These are phyloP conservation scores for Yamadazyma friedrichii DNA, from an alignment of 1,139 yeast species.

Conservation along the genomic window DNA sequence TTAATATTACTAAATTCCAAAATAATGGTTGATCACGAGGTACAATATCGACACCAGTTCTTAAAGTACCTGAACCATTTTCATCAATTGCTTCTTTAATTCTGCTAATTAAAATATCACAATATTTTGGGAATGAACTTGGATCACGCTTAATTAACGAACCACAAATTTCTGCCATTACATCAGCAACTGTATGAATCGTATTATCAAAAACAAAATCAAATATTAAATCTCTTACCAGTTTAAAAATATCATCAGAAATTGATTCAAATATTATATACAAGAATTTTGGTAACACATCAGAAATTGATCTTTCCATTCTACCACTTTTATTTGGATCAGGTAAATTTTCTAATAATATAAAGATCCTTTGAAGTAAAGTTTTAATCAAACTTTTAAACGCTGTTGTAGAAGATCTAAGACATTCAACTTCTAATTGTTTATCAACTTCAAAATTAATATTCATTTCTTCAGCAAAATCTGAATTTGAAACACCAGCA, in stretches of 20 bases:
- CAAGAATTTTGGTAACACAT: slow-evolving; percentile 61
- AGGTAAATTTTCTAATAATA: slow-evolving; percentile 74
- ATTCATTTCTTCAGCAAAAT: slow-evolving; percentile 2
- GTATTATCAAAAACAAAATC: slow-evolving; percentile 59
- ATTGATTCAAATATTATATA: slow-evolving; percentile 68
- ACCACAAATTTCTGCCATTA: slow-evolving; percentile 70
- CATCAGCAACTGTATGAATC: slow-evolving; percentile 64
- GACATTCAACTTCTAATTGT: slow-evolving; percentile 52
- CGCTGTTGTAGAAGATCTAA: slow-evolving; percentile 71
- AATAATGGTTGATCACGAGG: slow-evolving; percentile 77
- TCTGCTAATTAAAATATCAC: slow-evolving; percentile 46
- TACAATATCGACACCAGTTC: slow-evolving; percentile 66
- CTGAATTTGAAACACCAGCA: slow-evolving; percentile 7
- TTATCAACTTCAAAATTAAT: slow-evolving; percentile 30
- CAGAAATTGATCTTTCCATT: slow-evolving; percentile 54
- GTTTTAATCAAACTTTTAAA: slow-evolving; percentile 62
- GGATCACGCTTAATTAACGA: slow-evolving; percentile 66
- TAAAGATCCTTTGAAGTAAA: slow-evolving; percentile 60
- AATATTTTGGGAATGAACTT: slow-evolving; percentile 40
- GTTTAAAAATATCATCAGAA: slow-evolving; percentile 59
- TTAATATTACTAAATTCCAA: slow-evolving; percentile 70
- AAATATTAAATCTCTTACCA: slow-evolving; percentile 51
- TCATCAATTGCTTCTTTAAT: slow-evolving; percentile 73
- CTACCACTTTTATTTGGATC: slow-evolving; percentile 52
- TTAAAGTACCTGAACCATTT: slow-evolving; percentile 78